phyloP scores from a whole-genome alignment of 441 rosid species.

The Viola pubescens region DNA sequence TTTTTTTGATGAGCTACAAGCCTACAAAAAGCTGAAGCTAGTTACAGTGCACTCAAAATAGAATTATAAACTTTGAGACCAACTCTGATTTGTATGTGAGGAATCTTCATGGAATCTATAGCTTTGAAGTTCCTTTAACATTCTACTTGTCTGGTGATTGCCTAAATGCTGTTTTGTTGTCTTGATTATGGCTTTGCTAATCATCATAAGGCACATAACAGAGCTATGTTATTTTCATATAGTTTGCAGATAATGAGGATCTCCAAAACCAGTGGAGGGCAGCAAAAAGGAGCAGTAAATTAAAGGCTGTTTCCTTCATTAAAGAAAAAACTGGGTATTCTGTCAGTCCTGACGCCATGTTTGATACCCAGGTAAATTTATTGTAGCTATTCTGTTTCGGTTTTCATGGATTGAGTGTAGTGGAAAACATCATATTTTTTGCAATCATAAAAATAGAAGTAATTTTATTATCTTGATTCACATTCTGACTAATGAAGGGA shows the following conservation, averaged over 20 bases:
- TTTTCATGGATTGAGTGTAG: neutral
- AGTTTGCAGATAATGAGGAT: conserved; percentile 83
- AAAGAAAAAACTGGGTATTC: conserved; percentile 80
- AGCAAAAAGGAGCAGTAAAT: conserved; percentile 75
- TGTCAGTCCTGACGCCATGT: conserved; percentile 89
- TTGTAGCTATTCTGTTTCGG: conserved; percentile 3
- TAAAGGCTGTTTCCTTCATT: conserved; percentile 64
- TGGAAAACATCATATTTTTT: neutral
- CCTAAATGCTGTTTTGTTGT: neutral
- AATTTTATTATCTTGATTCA: conserved; percentile 1
- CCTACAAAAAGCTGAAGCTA: neutral
- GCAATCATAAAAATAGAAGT: neutral
- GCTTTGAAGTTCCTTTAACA: neutral
- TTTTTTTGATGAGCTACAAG: neutral
- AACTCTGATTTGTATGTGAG: neutral
- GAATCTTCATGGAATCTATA: neutral
- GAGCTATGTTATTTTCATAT: conserved; percentile 18
- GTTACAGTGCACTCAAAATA: too few species aligned
- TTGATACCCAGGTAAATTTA: conserved; percentile 73
- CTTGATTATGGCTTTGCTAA: conserved; percentile 6
- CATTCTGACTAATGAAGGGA: conserved; percentile 1
- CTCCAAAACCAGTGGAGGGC: conserved; percentile 72
- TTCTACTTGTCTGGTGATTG: neutral
- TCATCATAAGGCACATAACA: conserved; percentile 10
- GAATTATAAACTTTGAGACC: too few species aligned